Evolutionary conservation across 2,329 filamentous ascomycete species (phyloP), one percentile per base, ranked within the genome.

Genomic region (Aspergillus sojae): DNA sequence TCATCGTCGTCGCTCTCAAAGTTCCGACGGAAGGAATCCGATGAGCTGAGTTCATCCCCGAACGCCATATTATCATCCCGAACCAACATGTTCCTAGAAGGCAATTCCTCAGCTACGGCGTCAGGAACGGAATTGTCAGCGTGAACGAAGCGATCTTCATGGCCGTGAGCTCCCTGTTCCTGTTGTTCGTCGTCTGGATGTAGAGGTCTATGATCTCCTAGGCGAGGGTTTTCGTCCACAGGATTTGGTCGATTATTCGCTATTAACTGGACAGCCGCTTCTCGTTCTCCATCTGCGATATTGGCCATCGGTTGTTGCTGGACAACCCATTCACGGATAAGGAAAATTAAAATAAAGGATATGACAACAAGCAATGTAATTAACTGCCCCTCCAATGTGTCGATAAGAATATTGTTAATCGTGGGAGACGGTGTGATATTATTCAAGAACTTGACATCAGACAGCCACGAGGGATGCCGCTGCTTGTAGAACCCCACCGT

Each of bases 321-420:
- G 11, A 99, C 93, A 57, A 99, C 95, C 86, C 97, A 99, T 80
- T 99, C 95, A 54, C 96, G 85, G 54, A 99, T 97, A 4, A 99
- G 81, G 70, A 99, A 99, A 48, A 99, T 89, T n/a, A 99, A 82
- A 63, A 99, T 97, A 77, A 98, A 99, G 62, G 91, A 93, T 52
- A 97, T 86, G 9, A 99, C 94, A 57, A 98, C 92, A 12, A 96
- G 81, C 6, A 97, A 81, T 0, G 94, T 99, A 69, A 99, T 97
- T 55, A 98, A 87, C 74, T 97, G 94, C 4, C 95, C 95, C 79
- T 99, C 95, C 4, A 97, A 81, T 0, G 94, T 87, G 69, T 93
- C 90, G 58, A 98, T 89, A 19, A 97, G 80, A 58, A 91, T 85
- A 55, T 90, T 88, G 76, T 98, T 98, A 62, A 96, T 74, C 16